Base-by-base conservation (phyloP, 1,284 basidiomycete species). In the Ganoderma sinense region DNA sequence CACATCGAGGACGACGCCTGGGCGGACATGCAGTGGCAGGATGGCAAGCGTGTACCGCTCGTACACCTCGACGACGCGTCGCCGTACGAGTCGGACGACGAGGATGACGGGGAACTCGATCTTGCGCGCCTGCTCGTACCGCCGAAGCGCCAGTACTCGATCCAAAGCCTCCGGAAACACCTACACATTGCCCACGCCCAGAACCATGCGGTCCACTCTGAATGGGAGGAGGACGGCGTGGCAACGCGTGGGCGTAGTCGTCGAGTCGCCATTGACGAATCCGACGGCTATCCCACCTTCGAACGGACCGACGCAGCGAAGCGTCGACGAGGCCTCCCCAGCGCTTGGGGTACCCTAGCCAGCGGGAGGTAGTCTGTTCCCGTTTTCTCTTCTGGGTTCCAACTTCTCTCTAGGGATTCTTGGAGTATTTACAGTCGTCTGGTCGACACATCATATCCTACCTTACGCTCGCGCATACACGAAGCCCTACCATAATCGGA, bases 131-230 rank as follows among this genome's bases (percentile, higher is more conserved):
- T 93, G 67, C 85, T 93, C 45, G 87, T 91, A n/a, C 90, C 89
- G 13, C 85, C 92, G 16, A 91, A 89, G 76, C 83, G 92, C 41
- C 92, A 92, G 75, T 85, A 90, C 69, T 91, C 90, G 11, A 92
- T 92, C 71, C 86, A 84, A 71, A 91, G 89, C 76, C 79, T 92
- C 67, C 83, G 91, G 63, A 87, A 82, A 66, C 89, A 92, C 72
- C 81, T 92, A 10, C 84, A 82, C n/a, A 77, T 75, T 11, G 73
- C 76, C 39, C 75, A 73, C n/a, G 69, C 72, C 20, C 72, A 64
- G 55, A 51, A 68, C 20, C 69, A 62, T 53, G 65, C 63, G 11
- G 73, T 64, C 58, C 71, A 23, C 61, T 62, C 65, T 36, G 68
- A 63, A 13, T 69, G 45, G 43, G 76, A 76, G 64, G 79, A 78